Evolutionary conservation across 2,329 filamentous ascomycete species (phyloP).

Genomic region (Ceratocystis papillata): DNA sequence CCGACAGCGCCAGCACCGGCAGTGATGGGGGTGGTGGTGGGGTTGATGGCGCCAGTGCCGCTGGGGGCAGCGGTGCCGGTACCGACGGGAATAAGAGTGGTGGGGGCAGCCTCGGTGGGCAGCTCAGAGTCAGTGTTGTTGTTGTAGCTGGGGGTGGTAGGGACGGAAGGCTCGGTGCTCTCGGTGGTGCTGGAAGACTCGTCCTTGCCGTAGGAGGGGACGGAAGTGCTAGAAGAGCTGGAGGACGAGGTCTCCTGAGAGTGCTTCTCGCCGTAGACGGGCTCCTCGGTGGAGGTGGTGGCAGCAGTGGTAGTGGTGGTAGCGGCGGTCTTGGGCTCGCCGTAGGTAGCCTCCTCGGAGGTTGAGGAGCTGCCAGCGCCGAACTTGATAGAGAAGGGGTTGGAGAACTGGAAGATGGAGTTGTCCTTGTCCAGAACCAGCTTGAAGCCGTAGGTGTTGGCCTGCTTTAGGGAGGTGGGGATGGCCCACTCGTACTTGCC

Average conservation of each 20-base stretch:
- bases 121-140: conserved; percentile 24
- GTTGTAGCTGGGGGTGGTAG: conserved; percentile 21
- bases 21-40: conserved; percentile 25
- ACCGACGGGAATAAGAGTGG: conserved; percentile 26
- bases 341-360: conserved; percentile 25
- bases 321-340: conserved; percentile 25
- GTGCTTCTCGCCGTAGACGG: conserved; percentile 10
- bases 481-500: conserved; percentile 44
- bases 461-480: conserved; percentile 35
- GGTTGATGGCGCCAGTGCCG: conserved; percentile 25
- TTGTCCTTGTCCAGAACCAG: conserved; percentile 41
- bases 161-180: conserved; percentile 27
- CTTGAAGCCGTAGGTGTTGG: conserved; percentile 47
- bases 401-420: conserved; percentile 49
- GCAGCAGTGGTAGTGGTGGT: conserved; percentile 29
- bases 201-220: conserved; percentile 24
- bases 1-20: conserved; percentile 21
- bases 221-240: conserved; percentile 28
- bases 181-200: conserved; percentile 28
- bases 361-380: conserved; percentile 26
- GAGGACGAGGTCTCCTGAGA: conserved; percentile 23
- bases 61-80: conserved; percentile 27
- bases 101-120: conserved; percentile 29
- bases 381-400: conserved; percentile 46
- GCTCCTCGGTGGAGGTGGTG: conserved; percentile 9